phyloP scores from a whole-genome alignment of 2,329 filamentous ascomycete species.

The Magnaporthiopsis rhizophila region DNA sequence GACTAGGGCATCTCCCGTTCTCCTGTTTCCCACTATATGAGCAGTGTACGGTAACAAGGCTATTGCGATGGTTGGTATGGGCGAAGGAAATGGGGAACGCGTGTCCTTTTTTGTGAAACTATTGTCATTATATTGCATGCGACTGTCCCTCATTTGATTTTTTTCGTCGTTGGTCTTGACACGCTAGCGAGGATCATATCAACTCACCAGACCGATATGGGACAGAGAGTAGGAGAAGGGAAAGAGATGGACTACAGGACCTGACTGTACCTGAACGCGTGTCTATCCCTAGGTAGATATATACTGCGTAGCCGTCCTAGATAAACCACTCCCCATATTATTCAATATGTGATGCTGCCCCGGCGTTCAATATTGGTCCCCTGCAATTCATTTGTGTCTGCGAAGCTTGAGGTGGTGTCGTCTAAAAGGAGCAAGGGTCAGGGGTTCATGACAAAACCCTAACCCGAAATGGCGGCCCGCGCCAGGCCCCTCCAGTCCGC shows the following conservation, averaged over 20 bases:
- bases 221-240: neutral
- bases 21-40: neutral
- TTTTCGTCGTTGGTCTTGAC: neutral
- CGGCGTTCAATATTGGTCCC: too few relatives aligned
- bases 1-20: neutral
- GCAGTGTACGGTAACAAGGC: neutral
- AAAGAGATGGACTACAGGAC: neutral
- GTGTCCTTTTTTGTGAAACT: neutral
- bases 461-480: neutral
- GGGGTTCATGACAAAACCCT: neutral
- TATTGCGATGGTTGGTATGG: neutral
- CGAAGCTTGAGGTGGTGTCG: too few relatives aligned
- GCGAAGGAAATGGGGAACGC: neutral
- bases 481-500: neutral
- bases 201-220: neutral
- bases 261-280: neutral
- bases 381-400: too few relatives aligned
- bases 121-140: neutral
- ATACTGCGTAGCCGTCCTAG: neutral
- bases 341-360: neutral
- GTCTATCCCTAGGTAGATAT: neutral
- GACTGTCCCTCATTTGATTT: neutral
- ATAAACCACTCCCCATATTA: neutral
- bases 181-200: neutral
- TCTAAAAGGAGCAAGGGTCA: too few relatives aligned